Conservation (phyloP, 2,329 filamentous ascomycete species). For the Alternaria novae-zelandiae region DNA sequence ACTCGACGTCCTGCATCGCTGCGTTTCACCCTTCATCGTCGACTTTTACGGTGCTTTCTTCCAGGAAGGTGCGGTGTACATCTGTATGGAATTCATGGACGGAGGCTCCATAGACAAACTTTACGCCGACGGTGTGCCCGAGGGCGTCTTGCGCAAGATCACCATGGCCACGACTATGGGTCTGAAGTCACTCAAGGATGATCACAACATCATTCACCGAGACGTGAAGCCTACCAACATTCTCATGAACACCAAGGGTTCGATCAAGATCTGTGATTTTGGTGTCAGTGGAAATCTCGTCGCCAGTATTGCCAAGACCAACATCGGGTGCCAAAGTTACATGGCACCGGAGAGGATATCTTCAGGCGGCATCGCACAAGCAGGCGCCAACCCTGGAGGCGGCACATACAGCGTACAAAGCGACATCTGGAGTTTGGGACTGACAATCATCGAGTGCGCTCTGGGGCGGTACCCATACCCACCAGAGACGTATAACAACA, state of each 20-base stretch:
- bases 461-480: constrained; percentile 95
- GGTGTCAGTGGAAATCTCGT: constrained; percentile 96
- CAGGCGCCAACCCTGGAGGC: constrained; percentile 69
- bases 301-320: constrained; percentile 96
- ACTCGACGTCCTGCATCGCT: constrained; percentile 92
- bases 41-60: constrained; percentile 99
- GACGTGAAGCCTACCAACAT: constrained; percentile 99
- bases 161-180: constrained; percentile 89
- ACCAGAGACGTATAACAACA: constrained; percentile 96
- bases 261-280: constrained; percentile 98
- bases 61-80: constrained; percentile 98
- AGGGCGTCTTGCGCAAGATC: constrained; percentile 87
- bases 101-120: constrained; percentile 97
- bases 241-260: constrained; percentile 83
- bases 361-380: constrained; percentile 77
- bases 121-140: constrained; percentile 88
- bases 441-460: constrained; percentile 95
- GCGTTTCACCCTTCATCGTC: constrained; percentile 93
- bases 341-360: constrained; percentile 98
- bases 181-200: constrained; percentile 90
- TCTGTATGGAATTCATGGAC: constrained; percentile 99
- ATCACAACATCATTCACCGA: constrained; percentile 98
- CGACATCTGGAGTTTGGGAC: constrained; percentile 94
- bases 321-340: constrained; percentile 98
- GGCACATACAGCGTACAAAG: constrained; percentile 98